Evolutionary conservation across 2,329 filamentous ascomycete genomes (phyloP), one percentile per base, ranked within the genome.

Genomic region (Colletotrichum navitas): DNA sequence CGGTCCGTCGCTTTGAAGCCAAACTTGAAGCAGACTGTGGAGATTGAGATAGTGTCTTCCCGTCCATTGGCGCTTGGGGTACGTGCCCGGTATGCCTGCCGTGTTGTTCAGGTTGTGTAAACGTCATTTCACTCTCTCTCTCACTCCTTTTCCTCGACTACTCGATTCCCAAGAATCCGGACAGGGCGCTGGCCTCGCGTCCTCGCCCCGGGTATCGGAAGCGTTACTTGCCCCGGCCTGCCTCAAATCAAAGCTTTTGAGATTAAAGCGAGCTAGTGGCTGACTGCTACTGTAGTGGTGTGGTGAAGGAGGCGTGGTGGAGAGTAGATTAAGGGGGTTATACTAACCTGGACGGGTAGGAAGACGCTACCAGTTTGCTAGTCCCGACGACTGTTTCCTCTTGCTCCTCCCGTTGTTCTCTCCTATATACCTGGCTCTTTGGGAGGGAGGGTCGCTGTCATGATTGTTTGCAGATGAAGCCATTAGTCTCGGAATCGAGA

Each of bases 11-110:
- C 24, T 7, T 26, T 11, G 26, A 24, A 49, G 32, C 32, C 63
- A 10, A 49, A 49, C 55, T 39, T 54, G 24, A 36, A 66, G 49
- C 34, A n/a, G n/a, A 7, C 39, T 58, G 68, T 66, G 68, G 68
- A 70, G 16, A 70, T 67, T 64, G 60, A 32, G 2, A 61, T 32
- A n/a, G 26, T 39, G 55, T 41, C 63, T 34, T 56, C 63, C 55
- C 24, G 26, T 5, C 54, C 24, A 21, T 51, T 26, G 41, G 41
- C 41, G 21, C 55, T 49, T 24, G 63, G 49, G 39, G 55, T 55
- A 51, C 36, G 39, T 62, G 32, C 47, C 36, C 10, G 16, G 55
- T 29, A 56, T 49, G 49, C 36, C 61, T 41, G 39, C 29, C 32
- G 26, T 61, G 7, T 26, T 55, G 36, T 45, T 56, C 16, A 4